Conservation (phyloP, 768 basidiomycete species). For the Pulveroboletus ravenelii region DNA sequence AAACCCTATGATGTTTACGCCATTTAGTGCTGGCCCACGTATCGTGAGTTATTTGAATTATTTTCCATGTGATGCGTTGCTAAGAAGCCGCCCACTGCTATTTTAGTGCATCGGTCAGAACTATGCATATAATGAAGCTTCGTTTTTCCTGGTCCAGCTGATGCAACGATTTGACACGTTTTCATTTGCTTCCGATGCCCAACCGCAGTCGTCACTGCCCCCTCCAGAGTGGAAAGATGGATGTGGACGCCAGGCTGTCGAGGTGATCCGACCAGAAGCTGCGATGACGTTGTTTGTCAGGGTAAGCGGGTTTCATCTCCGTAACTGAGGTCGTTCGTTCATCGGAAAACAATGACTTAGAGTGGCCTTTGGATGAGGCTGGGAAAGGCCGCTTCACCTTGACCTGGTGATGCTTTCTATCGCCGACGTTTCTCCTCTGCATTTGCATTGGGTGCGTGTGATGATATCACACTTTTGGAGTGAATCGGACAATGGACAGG, state of each 20-base stretch:
- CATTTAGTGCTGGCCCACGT: constrained; percentile 70
- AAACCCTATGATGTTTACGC: constrained; percentile 66
- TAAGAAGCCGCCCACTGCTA: constrained; percentile 14
- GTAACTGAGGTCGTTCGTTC: neutral
- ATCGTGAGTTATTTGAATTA: constrained; percentile 33
- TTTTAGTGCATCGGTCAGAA: constrained; percentile 65
- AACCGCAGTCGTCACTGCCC: constrained; percentile 59
- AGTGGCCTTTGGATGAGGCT: constrained; percentile 59
- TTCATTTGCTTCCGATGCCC: constrained; percentile 54
- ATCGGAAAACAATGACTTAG: constrained; percentile 26
- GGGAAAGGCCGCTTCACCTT: constrained; percentile 22
- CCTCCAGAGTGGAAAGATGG: constrained; percentile 49
- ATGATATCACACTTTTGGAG: neutral
- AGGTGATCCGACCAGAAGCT: constrained; percentile 58
- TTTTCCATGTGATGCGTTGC: constrained; percentile 4
- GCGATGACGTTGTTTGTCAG: constrained; percentile 65
- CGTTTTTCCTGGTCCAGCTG: constrained; percentile 65
- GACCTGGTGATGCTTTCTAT: neutral
- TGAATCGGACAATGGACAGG: neutral
- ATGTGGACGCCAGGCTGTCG: constrained; percentile 45
- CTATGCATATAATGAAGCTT: constrained; percentile 72
- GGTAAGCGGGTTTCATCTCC: constrained; percentile 34
- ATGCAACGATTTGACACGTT: constrained; percentile 62
- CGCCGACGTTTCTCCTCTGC: neutral
- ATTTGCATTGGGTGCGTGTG: neutral